phyloP scores from a whole-genome alignment of 306 rosid species.

The Casuarina glauca region DNA sequence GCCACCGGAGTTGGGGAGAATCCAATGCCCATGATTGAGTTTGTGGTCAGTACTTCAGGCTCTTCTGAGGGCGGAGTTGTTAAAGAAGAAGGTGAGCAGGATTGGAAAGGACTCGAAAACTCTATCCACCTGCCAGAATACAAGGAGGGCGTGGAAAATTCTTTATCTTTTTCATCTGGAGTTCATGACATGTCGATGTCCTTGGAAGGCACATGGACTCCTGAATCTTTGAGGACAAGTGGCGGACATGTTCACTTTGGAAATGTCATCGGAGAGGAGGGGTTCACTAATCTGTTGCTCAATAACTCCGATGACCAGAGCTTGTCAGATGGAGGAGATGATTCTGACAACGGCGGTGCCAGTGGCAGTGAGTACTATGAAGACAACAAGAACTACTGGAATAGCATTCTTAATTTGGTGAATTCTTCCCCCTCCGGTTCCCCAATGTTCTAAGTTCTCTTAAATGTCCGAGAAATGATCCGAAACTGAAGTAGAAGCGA shows the following conservation, averaged over 20 bases:
- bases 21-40: conserved; percentile 59
- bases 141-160: conserved; percentile 45
- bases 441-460: conserved; percentile 55
- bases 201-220: conserved; percentile 58
- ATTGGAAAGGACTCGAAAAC: conserved; percentile 63
- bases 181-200: conserved; percentile 57
- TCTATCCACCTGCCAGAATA: conserved; percentile 38
- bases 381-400: conserved; percentile 94
- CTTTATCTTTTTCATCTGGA: conserved; percentile 49
- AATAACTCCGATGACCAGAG: conserved; percentile 64
- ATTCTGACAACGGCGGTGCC: conserved; percentile 44
- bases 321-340: conserved; percentile 60
- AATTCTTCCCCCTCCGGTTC: conserved; percentile 85
- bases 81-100: conserved; percentile 60
- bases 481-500: conserved; percentile 3
- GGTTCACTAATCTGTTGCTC: conserved; percentile 86
- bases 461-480: not conserved
- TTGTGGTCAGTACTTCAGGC: conserved; percentile 67
- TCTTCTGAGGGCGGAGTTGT: conserved; percentile 44
- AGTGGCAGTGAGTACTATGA: conserved; percentile 54
- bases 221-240: conserved; percentile 38
- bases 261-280: conserved; percentile 62
- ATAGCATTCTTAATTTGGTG: conserved; percentile 87
- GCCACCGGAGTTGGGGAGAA: conserved; percentile 33
- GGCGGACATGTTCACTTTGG: conserved; percentile 17